Evolutionary conservation across 1,284 basidiomycete genomes (phyloP), one percentile per base, ranked within the genome.

Genomic region (Tylopilus sp.): DNA sequence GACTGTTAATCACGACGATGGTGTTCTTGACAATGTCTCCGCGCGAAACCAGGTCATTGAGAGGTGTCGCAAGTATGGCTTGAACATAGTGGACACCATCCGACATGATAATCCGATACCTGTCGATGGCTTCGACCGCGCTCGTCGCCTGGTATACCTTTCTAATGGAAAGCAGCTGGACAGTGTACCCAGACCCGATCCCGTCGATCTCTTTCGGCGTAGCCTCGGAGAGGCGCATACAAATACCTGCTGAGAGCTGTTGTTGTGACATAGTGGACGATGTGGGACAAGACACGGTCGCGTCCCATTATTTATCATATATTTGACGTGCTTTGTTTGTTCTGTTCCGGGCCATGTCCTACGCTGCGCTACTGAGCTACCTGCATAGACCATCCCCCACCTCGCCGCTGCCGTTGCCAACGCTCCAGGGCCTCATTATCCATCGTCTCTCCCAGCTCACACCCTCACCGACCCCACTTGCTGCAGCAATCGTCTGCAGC

Each of bases 1-100:
- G 84, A 61, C 82, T 85, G 49, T 85, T 83, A 36, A 97, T 71
- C 44, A 81, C 76, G 45, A 90, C 79, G 41, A 99, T 73, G 1
- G 83, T 77, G 63, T 92, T 77, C 64, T 88, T 91, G 42, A 74
- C 70, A 41, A 99, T 74, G 11, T 75, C 63, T n/a, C 84, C 80
- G 1, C 81, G 75, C 21, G 86, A 77, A 29, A 97, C 84, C 54
- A 92, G 71, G 16, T 77, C 61, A 62, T 97, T 97, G 45, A 95
- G 78, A 66, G 94, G 90, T 0, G 95, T 97, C 4, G 93, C 92
- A 34, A 99, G 77, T 96, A 99, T 98, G 28, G 90, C 86, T 68
- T 96, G 94, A 45, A 90, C 76, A 64, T 90, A 95, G 61, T 89
- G 71, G 29, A 76, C 71, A 39, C 94, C 92, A 66, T 97, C 94